Percentiles rank a stretch among this genome's conserved stretches.
Conservation (phyloP, 1,284 basidiomycete species). For the Amylostereum areolatum region DNA sequence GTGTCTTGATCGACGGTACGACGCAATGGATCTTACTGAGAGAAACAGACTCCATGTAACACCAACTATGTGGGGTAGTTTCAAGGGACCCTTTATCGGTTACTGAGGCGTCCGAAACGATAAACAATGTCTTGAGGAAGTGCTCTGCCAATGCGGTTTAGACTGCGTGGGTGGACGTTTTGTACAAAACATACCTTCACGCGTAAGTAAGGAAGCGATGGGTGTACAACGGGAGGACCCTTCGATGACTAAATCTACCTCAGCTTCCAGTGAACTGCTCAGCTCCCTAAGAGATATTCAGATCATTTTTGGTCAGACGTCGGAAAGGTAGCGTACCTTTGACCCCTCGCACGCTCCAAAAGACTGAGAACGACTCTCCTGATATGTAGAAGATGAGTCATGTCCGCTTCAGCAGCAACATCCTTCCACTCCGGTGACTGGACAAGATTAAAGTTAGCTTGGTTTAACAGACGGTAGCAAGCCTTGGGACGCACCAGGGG, state of each 20-base stretch:
- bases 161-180: background rate
- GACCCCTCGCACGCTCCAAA: constrained; percentile 64
- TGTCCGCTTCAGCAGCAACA: constrained; percentile 43
- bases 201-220: constrained; percentile 7
- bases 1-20: too few relatives aligned
- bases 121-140: constrained; percentile 68
- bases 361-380: constrained; percentile 52
- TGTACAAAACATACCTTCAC: constrained; percentile 40
- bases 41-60: constrained; percentile 35
- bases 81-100: constrained; percentile 34
- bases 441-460: background rate
- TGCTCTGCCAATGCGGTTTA: constrained; percentile 32
- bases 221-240: too few relatives aligned
- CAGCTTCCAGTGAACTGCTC: constrained; percentile 70
- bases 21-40: too few relatives aligned
- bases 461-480: background rate
- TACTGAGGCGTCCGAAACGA: constrained; percentile 64
- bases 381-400: constrained; percentile 51
- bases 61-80: constrained; percentile 37
- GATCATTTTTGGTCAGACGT: constrained; percentile 1
- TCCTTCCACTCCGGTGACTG: constrained; percentile 55
- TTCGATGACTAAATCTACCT: constrained; percentile 33
- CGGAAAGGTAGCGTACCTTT: constrained; percentile 44
- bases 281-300: constrained; percentile 40
- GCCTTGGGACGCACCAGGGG: constrained; percentile 39